phyloP scores from a whole-genome alignment of 1,284 basidiomycete genomes.

The Ustilago cynodontis region DNA sequence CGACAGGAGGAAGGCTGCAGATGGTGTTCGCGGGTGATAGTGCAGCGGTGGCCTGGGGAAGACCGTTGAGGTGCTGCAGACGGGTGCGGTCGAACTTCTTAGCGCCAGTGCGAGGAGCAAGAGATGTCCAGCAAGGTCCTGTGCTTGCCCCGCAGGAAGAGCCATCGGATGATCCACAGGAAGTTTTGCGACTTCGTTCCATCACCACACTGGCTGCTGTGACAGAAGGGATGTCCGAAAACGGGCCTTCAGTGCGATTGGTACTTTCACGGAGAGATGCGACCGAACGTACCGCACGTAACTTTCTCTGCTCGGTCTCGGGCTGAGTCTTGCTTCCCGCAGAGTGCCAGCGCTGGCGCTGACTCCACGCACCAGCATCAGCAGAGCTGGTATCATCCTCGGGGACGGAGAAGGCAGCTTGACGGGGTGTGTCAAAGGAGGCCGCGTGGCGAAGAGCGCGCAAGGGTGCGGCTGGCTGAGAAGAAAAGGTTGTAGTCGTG shows the following conservation, averaged over 20 bases:
- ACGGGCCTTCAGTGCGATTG: background rate
- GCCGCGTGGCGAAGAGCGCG: slow-evolving; percentile 9
- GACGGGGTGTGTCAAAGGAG: slow-evolving; percentile 15
- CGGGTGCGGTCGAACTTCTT: slow-evolving; percentile 31
- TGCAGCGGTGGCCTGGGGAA: background rate
- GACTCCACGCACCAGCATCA: background rate
- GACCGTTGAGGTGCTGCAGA: slow-evolving; percentile 2
- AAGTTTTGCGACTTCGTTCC: slow-evolving; percentile 11
- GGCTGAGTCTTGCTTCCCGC: slow-evolving; percentile 2
- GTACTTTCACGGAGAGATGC: slow-evolving; percentile 16
- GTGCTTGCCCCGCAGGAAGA: slow-evolving; percentile 10
- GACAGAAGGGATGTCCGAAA: background rate
- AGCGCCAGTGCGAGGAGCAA: slow-evolving; percentile 26
- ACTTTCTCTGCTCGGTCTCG: background rate
- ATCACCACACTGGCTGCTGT: background rate
- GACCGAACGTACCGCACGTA: slow-evolving; percentile 12
- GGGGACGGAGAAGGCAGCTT: background rate
- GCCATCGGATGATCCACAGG: slow-evolving; percentile 7
- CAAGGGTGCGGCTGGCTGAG: background rate
- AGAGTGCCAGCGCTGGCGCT: slow-evolving; percentile 28
- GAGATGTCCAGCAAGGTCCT: slow-evolving; percentile 18
- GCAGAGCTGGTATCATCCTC: background rate
- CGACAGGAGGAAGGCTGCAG: background rate
- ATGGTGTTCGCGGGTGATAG: background rate
- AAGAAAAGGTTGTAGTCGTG: background rate